phyloP scores from a whole-genome alignment of 1,284 basidiomycete species.

The Cryptococcus sp. region DNA sequence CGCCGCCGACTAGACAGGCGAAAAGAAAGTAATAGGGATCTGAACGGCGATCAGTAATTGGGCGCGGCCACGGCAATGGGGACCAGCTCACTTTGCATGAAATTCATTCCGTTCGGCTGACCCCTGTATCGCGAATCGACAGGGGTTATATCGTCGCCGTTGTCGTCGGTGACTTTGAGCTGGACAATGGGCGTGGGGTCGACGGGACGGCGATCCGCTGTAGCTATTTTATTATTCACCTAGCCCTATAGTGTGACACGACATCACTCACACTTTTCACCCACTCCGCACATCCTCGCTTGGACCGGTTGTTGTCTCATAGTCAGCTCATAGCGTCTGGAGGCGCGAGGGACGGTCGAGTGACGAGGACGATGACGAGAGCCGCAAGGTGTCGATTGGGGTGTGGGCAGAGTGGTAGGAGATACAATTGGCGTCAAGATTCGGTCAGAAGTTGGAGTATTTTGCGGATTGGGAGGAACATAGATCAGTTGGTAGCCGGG shows the following conservation, averaged over 20 bases:
- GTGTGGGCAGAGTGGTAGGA: neutral
- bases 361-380: neutral
- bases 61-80: neutral
- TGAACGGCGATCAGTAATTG: constrained; percentile 56
- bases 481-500: constrained; percentile 24
- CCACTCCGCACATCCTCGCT: constrained; percentile 88
- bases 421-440: neutral
- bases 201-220: constrained; percentile 88
- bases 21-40: constrained; percentile 94
- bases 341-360: constrained; percentile 34
- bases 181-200: constrained; percentile 97
- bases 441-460: neutral
- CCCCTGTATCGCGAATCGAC: constrained; percentile 7
- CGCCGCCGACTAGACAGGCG: constrained; percentile 80
- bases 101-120: constrained; percentile 33
- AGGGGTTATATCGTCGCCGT: constrained; percentile 52
- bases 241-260: neutral
- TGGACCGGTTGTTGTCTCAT: constrained; percentile 83
- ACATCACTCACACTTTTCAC: constrained; percentile 68
- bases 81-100: constrained; percentile 48
- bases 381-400: neutral
- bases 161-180: constrained; percentile 77
- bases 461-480: constrained; percentile 12
- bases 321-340: constrained; percentile 77
- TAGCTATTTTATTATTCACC: constrained; percentile 1